These are phyloP conservation scores for Letharia columbiana DNA, from an alignment of 495 filamentous ascomycete genomes.

Conservation along the genomic window DNA sequence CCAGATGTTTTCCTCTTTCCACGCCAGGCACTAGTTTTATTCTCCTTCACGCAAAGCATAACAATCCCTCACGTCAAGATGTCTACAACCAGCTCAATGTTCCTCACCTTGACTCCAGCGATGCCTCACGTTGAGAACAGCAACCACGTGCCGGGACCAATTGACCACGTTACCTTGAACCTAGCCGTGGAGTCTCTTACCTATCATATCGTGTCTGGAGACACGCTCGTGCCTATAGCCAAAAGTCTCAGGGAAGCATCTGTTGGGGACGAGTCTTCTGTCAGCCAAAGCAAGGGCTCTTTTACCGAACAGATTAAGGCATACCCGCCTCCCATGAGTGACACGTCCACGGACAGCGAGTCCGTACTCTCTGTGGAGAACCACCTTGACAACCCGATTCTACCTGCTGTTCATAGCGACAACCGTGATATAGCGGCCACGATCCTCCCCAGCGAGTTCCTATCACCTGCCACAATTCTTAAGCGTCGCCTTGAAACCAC, in stretches of 20 bases:
- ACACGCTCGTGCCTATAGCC: neutral
- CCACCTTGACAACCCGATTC: neutral
- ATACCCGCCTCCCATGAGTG: neutral
- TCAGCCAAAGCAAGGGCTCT: neutral
- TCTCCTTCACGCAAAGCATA: neutral
- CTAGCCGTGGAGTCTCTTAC: neutral
- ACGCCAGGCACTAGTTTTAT: too few relatives aligned
- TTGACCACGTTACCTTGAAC: neutral
- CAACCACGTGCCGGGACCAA: neutral
- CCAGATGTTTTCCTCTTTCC: neutral
- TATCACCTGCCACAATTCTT: conserved; percentile 28
- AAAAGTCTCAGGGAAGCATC: neutral
- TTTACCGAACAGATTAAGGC: neutral
- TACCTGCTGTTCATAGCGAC: neutral
- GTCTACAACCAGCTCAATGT: neutral
- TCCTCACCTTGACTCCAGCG: neutral
- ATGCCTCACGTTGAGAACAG: neutral
- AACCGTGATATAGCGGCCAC: neutral
- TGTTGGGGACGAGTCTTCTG: neutral
- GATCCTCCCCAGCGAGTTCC: neutral
- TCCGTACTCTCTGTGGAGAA: neutral
- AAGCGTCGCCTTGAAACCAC: conserved; percentile 33
- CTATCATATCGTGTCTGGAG: neutral
- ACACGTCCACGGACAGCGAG: neutral
- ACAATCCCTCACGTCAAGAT: neutral